A percentile compares a stretch with the other conserved stretches of the same genome.
Conservation (phyloP, 2,329 filamentous ascomycete species). For the Nemania abortiva region DNA sequence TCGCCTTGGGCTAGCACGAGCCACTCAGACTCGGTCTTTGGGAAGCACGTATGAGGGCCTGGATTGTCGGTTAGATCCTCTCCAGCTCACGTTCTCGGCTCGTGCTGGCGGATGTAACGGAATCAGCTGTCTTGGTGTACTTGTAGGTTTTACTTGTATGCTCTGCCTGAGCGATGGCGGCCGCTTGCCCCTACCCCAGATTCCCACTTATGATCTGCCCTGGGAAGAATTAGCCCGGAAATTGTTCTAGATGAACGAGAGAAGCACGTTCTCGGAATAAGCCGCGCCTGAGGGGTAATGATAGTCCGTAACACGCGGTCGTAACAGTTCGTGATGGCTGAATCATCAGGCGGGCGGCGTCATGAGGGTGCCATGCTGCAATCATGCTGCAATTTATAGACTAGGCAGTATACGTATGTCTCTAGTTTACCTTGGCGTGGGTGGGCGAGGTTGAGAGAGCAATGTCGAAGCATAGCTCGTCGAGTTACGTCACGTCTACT, state of each 20-base stretch:
- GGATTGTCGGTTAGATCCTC: constrained; percentile 20
- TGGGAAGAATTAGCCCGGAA: constrained; percentile 38
- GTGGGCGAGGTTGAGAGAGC: not conserved
- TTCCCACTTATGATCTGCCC: constrained; percentile 39
- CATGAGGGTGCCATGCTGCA: constrained; percentile 12
- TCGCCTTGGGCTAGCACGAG: constrained; percentile 9
- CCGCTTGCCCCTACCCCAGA: constrained; percentile 31
- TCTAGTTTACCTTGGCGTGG: constrained; percentile 14
- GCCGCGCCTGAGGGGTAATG: constrained; percentile 30
- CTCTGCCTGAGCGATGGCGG: constrained; percentile 7
- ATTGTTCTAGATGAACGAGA: constrained; percentile 39
- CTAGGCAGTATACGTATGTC: not conserved
- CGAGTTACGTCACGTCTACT: constrained; percentile 20
- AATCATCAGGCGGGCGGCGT: constrained; percentile 13
- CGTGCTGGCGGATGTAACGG: constrained; percentile 37
- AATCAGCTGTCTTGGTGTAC: constrained; percentile 16
- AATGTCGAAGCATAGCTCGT: constrained; percentile 7
- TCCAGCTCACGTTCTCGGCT: constrained; percentile 26
- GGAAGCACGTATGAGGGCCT: constrained; percentile 14
- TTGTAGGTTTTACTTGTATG: not conserved
- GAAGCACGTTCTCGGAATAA: constrained; percentile 34
- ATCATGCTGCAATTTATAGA: constrained; percentile 10
- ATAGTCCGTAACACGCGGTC: constrained; percentile 12
- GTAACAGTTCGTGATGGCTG: constrained; percentile 6
- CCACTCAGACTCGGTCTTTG: constrained; percentile 4